A percentile compares a stretch with the other conserved stretches of the same genome.
phyloP scores from a whole-genome alignment of 2,329 filamentous ascomycete species.

The Fusarium coicis region DNA sequence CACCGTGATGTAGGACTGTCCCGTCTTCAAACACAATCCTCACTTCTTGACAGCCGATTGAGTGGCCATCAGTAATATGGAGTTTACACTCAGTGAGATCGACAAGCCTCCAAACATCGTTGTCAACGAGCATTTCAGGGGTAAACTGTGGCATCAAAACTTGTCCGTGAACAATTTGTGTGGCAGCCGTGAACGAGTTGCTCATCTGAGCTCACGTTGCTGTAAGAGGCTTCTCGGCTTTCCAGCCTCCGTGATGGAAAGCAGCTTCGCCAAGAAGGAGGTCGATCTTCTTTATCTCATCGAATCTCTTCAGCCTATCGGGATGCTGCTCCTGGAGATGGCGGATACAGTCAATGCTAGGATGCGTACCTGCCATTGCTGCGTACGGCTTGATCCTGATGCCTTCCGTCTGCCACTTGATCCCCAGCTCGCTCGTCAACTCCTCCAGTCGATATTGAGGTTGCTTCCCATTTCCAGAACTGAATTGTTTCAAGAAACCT shows the following conservation, averaged over 20 bases:
- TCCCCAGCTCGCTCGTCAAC: neutral
- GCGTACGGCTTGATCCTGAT: neutral
- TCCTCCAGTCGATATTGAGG: neutral
- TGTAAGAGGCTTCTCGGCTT: neutral
- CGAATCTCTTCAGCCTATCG: neutral
- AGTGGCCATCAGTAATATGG: neutral
- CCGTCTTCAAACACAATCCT: neutral
- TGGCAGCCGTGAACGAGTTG: constrained; percentile 1
- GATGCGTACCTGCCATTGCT: constrained; percentile 8
- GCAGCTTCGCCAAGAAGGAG: constrained; percentile 5
- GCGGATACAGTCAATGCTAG: constrained; percentile 6
- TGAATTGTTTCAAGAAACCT: constrained; percentile 3
- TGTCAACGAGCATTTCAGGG: neutral
- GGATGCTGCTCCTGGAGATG: neutral
- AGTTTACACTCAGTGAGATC: neutral
- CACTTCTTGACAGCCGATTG: neutral
- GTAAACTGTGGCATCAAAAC: constrained; percentile 2
- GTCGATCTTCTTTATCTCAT: neutral
- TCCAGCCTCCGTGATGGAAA: constrained; percentile 3
- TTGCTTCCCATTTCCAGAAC: neutral
- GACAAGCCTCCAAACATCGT: neutral
- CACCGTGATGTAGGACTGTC: neutral
- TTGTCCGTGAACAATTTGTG: constrained; percentile 6
- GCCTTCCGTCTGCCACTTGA: neutral
- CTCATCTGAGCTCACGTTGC: constrained; percentile 7